Evolutionary conservation across 257 asterid species (phyloP).

Genomic region (Phtheirospermum japonicum): DNA sequence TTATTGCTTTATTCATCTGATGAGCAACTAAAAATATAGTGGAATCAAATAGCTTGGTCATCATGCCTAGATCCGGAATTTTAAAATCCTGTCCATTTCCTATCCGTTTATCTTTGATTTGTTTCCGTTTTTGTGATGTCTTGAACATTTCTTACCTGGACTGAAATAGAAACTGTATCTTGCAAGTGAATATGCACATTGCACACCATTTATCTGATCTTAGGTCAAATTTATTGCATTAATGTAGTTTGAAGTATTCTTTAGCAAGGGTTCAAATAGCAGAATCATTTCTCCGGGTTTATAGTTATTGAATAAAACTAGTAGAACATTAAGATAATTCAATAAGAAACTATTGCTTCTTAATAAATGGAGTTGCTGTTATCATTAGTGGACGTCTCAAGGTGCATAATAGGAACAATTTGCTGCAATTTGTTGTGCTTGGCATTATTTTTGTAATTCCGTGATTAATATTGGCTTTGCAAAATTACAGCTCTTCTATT

Average conservation of each 20-base stretch:
- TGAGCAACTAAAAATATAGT: background rate
- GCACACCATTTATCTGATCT: background rate
- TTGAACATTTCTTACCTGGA: background rate
- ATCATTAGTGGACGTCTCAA: too few species aligned
- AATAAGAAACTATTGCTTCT: background rate
- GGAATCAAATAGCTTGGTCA: background rate
- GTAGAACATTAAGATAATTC: too few species aligned
- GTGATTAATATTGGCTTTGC: background rate
- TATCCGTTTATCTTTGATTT: background rate
- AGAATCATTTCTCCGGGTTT: too few species aligned
- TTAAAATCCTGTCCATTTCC: too few species aligned
- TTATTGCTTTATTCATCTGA: background rate
- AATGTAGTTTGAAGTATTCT: too few species aligned
- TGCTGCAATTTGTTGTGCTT: slow-evolving; percentile 5
- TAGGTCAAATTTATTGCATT: background rate
- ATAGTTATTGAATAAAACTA: too few species aligned
- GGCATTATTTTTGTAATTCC: background rate
- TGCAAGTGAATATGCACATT: background rate
- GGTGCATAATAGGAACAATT: too few species aligned
- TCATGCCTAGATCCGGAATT: background rate
- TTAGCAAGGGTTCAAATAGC: too few species aligned
- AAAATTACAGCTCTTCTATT: background rate
- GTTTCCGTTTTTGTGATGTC: background rate
- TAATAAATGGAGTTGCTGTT: too few species aligned
- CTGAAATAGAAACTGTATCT: background rate